Base-by-base conservation (phyloP, 345 rosid genomes). In the Lepidium sativum region DNA sequence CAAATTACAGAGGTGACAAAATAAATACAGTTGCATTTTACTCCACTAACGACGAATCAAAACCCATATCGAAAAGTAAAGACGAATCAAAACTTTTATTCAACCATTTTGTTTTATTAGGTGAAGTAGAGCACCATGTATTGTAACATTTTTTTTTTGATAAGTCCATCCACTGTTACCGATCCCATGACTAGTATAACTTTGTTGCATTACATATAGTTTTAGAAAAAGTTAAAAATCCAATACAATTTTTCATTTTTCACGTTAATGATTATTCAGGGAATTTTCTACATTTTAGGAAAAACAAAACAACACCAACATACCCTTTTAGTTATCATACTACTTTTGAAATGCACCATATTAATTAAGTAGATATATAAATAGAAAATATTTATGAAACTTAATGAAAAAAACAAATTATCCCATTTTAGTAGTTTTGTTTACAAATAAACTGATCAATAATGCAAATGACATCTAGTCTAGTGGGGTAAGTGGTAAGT, bases 41-140 rank as follows among this genome's bases (percentile, higher is more conserved):
- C 25, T 14, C 39, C 18, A 17, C 48, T 38, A 20, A 7, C 38
- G 45, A 38, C 6, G 37, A 42, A 16, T 4, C 17, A 40, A 27
- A 51, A 9, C 9, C 13, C 25, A 29, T 15, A 42, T 10, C n/a
- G 49, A 27, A 29, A 43, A 43, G 27, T 15, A 38, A 65, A 31
- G 65, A 58, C 72, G 59, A 58, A 58, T 58, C 31, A 39, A 18
- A 58, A 49, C 64, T 67, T 67, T 44, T 1, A 7, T 17, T 34
- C 2, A 27, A 64, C 40, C 5, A 17, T 27, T 27, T 51, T 27
- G 13, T 23, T 13, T 51, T 16, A 42, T 27, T 13, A 52, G 17
- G 16, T 54, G 63, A 15, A 49, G 42, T 18, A 37, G 37, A 37
- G 32, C 31, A 55, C 23, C 55, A 43, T 33, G 63, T n/a, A n/a